Base-by-base conservation (phyloP, 2,329 filamentous ascomycete species). In the Pseudocercospora fijiensis region DNA sequence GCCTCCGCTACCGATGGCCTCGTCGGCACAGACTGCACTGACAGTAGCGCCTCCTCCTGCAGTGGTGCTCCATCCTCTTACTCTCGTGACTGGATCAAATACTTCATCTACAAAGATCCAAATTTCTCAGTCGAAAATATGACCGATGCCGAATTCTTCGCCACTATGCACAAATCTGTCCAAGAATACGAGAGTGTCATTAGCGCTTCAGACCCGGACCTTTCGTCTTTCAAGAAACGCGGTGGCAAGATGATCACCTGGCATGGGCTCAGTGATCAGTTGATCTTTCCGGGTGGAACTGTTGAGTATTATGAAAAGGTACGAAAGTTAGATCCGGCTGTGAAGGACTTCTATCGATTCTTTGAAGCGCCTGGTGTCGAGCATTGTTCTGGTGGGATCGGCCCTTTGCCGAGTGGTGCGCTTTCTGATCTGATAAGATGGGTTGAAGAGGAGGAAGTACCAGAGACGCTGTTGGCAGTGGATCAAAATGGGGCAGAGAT, bases 191-290 rank as follows among this genome's bases (percentile, higher is more conserved):
- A 69, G 18, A 69, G 70, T 2, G 73, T 78, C 37, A 77, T 80
- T 11, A 76, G 73, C 5, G 78, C 77, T 0, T 60, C 70, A 20
- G 71, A 78, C 49, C 74, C 78, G 1, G 75, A 81, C 63, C 71
- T 82, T 0, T 71, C 72, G 0, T 67, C 57, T 0, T 82, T 81
- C 68, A 72, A 72, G 27, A 57, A 67, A 0, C 61, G 67, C 1
- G 78, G 78, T 0, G 78, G 75, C 1, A 82, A 81, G 64, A 74
- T 82, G 69, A 73, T 82, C 16, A 76, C 74, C 1, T 81, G 76
- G 75, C 79, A 81, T 58, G 80, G 79, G 0, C 64, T 78, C 6
- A 73, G 72, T 2, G 78, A 80, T 63, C 63, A 75, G 20, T 63
- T 79, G 11, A 80, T 81, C 61, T 69, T 71, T 22, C 70, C 75